phyloP scores from a whole-genome alignment of 768 basidiomycete genomes.

The Phlegmacium glaucopus region DNA sequence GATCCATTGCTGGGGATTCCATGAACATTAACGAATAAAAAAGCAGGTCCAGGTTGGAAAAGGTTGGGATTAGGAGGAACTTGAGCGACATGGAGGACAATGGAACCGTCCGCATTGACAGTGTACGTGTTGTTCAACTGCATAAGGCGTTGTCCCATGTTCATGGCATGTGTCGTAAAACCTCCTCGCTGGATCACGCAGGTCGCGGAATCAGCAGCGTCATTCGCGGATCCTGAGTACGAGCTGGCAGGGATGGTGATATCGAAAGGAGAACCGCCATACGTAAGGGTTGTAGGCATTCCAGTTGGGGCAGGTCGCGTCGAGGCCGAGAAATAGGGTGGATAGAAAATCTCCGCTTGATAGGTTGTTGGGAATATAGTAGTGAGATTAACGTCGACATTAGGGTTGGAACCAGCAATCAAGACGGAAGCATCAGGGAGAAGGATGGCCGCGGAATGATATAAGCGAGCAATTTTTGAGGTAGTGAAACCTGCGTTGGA shows the following conservation, averaged over 20 bases:
- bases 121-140: slow-evolving; percentile 86
- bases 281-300: slow-evolving; percentile 70
- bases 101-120: slow-evolving; percentile 72
- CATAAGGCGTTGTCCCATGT: slow-evolving; percentile 80
- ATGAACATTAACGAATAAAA: slow-evolving; percentile 79
- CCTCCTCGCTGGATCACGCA: slow-evolving; percentile 83
- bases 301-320: slow-evolving; percentile 68
- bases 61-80: slow-evolving; percentile 81
- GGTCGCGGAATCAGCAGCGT: slow-evolving; percentile 68
- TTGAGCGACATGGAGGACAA: slow-evolving; percentile 78
- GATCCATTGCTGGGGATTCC: slow-evolving; percentile 83
- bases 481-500: slow-evolving; percentile 59
- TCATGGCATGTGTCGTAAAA: slow-evolving; percentile 83
- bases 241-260: slow-evolving; percentile 63
- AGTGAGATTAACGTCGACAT: slow-evolving; percentile 71
- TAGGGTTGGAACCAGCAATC: slow-evolving; percentile 92
- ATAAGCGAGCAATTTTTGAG: slow-evolving; percentile 73
- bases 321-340: slow-evolving; percentile 73
- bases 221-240: slow-evolving; percentile 64
- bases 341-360: slow-evolving; percentile 86
- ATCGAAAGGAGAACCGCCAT: slow-evolving; percentile 83
- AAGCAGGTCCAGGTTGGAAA: slow-evolving; percentile 85
- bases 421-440: slow-evolving; percentile 85
- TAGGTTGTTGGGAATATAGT: slow-evolving; percentile 74
- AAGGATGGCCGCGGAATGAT: slow-evolving; percentile 90